Evolutionary conservation across 768 basidiomycete genomes (phyloP).

Genomic region (Suillus alpinus): DNA sequence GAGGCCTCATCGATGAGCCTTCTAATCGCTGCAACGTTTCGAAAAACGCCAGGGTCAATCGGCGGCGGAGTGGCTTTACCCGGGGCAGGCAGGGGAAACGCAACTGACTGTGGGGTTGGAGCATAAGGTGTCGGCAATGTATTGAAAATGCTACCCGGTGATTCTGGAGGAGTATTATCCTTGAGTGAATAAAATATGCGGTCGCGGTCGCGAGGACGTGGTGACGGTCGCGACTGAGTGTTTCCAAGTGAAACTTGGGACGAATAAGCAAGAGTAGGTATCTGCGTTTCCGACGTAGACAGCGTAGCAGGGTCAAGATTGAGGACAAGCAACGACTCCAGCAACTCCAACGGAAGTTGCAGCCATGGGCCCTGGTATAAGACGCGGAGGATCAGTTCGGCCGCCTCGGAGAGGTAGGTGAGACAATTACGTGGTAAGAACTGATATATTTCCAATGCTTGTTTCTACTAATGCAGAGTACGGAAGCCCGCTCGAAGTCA

Average conservation of each 20-base stretch:
- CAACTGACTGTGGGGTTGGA: slow-evolving; percentile 34
- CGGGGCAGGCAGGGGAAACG: slow-evolving; percentile 53
- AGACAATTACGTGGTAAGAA: slow-evolving; percentile 75
- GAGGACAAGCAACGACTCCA: slow-evolving; percentile 76
- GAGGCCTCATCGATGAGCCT: slow-evolving; percentile 86
- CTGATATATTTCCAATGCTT: slow-evolving; percentile 95
- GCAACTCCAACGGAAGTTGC: slow-evolving; percentile 80
- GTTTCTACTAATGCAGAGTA: slow-evolving; percentile 86
- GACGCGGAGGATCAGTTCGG: not conserved
- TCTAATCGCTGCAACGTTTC: slow-evolving; percentile 70
- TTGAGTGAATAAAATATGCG: slow-evolving; percentile 43
- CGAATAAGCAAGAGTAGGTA: slow-evolving; percentile 25
- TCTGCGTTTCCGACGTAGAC: slow-evolving; percentile 43
- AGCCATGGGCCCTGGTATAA: slow-evolving; percentile 80
- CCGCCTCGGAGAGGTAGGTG: not conserved
- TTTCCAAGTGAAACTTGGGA: slow-evolving; percentile 10
- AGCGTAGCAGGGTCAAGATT: slow-evolving; percentile 75
- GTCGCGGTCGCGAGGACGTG: slow-evolving; percentile 35
- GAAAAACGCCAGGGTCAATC: slow-evolving; percentile 87
- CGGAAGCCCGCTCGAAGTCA: slow-evolving; percentile 52
- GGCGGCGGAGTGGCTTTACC: slow-evolving; percentile 79
- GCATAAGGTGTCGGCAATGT: slow-evolving; percentile 31
- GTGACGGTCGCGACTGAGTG: slow-evolving; percentile 19
- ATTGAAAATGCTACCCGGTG: slow-evolving; percentile 36
- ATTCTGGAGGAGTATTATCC: slow-evolving; percentile 45